phyloP scores from a whole-genome alignment of 257 asterid genomes.

The Orobanche coerulescens region DNA sequence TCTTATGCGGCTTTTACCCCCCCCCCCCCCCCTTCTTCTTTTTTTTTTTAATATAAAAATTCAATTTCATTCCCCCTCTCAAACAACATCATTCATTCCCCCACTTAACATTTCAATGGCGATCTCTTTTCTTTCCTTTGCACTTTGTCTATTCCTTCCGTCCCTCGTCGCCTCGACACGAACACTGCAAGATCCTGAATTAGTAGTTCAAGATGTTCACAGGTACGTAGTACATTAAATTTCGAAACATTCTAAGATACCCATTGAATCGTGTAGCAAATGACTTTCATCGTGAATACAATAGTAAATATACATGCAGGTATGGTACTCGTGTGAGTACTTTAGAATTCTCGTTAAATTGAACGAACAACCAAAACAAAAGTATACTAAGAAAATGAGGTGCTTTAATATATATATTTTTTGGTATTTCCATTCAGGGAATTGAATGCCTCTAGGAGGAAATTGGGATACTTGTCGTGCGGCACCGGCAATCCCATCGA shows the following conservation, averaged over 20 bases:
- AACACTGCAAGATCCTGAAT: not conserved
- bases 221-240: not conserved
- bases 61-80: slow-evolving; percentile 20
- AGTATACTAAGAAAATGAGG: no score
- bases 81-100: slow-evolving; percentile 2
- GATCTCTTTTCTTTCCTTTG: not conserved
- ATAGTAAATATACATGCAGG: no score
- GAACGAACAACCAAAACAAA: no score
- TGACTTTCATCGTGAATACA: no score
- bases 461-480: not conserved
- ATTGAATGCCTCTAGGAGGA: not conserved
- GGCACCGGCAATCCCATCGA: not conserved
- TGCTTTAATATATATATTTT: no score
- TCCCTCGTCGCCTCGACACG: not conserved
- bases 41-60: slow-evolving; percentile 29
- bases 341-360: no score
- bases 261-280: no score
- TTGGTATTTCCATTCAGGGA: not conserved
- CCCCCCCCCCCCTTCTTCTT: no score
- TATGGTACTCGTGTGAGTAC: no score
- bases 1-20: slow-evolving; percentile 34
- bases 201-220: not conserved
- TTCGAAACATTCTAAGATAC: no score
- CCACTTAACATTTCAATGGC: not conserved
- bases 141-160: not conserved